Conservation (phyloP, 2,329 filamentous ascomycete species). For the Fusarium newnesense region DNA sequence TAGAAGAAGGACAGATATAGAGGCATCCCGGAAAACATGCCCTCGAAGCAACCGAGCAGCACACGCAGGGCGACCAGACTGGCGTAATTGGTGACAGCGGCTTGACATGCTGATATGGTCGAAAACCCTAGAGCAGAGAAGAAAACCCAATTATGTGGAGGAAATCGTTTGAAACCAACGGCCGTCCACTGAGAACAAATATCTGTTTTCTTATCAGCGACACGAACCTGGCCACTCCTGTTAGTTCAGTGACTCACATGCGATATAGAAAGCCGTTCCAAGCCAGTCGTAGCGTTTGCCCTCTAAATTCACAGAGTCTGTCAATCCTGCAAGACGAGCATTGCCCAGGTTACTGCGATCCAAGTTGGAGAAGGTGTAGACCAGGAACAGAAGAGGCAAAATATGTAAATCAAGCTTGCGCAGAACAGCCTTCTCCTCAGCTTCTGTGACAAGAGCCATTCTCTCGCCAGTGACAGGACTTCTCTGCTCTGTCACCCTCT, state of each 20-base stretch:
- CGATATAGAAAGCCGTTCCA: neutral
- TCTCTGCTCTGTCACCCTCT: neutral
- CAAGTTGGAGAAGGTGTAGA: neutral
- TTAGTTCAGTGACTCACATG: neutral
- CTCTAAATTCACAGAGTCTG: neutral
- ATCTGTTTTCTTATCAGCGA: neutral
- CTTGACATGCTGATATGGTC: neutral
- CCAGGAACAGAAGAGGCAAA: neutral
- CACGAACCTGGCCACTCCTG: neutral
- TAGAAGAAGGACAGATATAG: neutral
- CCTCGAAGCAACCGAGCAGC: neutral
- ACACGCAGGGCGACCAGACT: neutral
- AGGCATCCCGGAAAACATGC: neutral
- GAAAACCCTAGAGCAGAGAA: neutral
- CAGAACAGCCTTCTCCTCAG: neutral
- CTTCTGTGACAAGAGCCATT: neutral
- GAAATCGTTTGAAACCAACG: neutral
- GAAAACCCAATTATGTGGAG: neutral
- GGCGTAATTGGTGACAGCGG: neutral
- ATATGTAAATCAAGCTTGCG: neutral
- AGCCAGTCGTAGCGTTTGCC: constrained; percentile 1
- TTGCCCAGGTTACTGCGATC: neutral
- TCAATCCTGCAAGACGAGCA: neutral
- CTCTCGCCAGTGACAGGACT: neutral
- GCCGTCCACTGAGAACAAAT: neutral